Conservation (phyloP, 371 early-diverging fungal genomes). For the Entomophthora muscae region DNA sequence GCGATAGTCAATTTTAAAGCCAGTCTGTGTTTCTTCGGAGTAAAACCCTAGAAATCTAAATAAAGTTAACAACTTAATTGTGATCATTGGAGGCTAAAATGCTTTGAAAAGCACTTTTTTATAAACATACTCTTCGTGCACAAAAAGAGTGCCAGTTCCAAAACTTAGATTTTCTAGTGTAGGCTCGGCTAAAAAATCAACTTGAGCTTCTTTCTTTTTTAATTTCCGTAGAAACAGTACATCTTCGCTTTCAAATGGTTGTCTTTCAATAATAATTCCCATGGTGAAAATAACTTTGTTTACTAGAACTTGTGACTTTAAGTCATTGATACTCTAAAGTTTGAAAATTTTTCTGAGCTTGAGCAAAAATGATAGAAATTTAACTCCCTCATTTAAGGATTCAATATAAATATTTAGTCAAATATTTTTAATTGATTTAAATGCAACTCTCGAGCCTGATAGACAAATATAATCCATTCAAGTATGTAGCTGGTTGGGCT, state of each 20-base stretch:
- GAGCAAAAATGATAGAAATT: too few species aligned
- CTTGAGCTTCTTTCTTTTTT: background rate
- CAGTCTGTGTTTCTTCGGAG: background rate
- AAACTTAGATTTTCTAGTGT: conserved; percentile 1
- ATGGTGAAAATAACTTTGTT: background rate
- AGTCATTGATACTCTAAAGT: too few species aligned
- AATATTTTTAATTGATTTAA: too few species aligned
- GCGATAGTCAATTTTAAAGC: background rate
- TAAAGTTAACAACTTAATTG: background rate
- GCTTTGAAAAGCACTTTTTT: background rate
- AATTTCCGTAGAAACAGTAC: background rate
- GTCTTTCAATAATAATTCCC: background rate
- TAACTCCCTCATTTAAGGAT: too few species aligned
- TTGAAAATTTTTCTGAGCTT: too few species aligned
- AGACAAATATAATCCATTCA: too few species aligned
- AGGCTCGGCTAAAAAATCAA: background rate
- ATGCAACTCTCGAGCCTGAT: too few species aligned
- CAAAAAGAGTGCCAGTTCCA: conserved; percentile 20
- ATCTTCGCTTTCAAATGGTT: background rate
- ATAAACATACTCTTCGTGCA: conserved; percentile 1
- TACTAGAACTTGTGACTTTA: too few species aligned
- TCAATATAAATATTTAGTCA: too few species aligned
- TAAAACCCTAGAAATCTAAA: conserved; percentile 1
- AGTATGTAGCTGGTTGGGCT: too few species aligned
- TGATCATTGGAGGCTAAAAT: background rate